A percentile compares a stretch with the other conserved stretches of the same genome.
Conservation (phyloP, 768 basidiomycete genomes). For the Termitomyces sp. region DNA sequence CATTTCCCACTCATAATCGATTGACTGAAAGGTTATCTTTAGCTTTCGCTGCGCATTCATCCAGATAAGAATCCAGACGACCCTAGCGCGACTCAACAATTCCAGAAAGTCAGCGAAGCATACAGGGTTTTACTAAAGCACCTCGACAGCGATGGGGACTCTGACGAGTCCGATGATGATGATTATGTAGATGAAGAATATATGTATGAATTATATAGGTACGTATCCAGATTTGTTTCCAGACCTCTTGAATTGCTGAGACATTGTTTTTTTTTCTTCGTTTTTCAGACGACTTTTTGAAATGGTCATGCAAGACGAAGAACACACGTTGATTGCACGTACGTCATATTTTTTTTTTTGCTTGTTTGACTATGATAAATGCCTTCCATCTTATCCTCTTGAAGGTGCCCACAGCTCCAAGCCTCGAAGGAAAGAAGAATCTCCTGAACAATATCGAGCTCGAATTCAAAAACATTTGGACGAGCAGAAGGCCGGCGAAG, state of each 20-base stretch:
- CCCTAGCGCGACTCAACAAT: conserved; percentile 58
- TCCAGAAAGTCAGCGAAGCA: conserved; percentile 65
- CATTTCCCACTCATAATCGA: background rate
- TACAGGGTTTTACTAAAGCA: conserved; percentile 58
- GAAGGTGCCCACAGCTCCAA: conserved; percentile 10
- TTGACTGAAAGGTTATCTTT: background rate
- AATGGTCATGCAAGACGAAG: conserved; percentile 31
- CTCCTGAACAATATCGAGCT: conserved; percentile 44
- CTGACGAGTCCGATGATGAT: conserved; percentile 24
- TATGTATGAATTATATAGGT: conserved; percentile 35
- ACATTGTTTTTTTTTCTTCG: background rate
- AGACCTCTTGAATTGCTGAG: background rate
- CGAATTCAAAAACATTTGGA: conserved; percentile 45
- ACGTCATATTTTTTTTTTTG: background rate
- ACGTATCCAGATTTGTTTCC: conserved; percentile 3
- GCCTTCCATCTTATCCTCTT: background rate
- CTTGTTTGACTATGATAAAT: background rate
- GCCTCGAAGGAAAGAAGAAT: conserved; percentile 31
- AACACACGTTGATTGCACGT: conserved; percentile 10
- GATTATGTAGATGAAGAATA: conserved; percentile 30
- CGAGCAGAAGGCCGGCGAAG: conserved; percentile 49
- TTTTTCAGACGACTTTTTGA: conserved; percentile 32
- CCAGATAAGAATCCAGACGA: conserved; percentile 74
- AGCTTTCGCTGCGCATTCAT: conserved; percentile 65
- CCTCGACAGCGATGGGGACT: conserved; percentile 32